Conservation (phyloP, 2,329 filamentous ascomycete genomes). For the Colletotrichum sp. region DNA sequence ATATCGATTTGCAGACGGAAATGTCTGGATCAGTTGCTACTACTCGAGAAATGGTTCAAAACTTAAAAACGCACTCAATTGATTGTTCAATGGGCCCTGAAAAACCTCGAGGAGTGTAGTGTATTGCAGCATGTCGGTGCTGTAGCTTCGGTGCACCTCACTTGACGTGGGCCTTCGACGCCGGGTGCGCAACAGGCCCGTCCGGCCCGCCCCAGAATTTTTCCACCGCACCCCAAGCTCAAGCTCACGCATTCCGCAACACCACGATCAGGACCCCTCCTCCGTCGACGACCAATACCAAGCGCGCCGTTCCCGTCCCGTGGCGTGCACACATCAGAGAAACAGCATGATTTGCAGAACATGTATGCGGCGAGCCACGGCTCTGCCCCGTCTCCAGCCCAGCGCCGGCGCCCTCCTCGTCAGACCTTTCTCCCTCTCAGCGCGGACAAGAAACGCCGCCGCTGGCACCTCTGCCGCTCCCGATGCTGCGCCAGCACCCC, state of each 20-base stretch:
- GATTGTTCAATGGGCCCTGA: background rate
- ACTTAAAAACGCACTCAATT: background rate
- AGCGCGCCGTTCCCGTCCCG: background rate
- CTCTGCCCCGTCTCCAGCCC: conserved; percentile 30
- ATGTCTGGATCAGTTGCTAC: background rate
- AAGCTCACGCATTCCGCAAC: conserved; percentile 16
- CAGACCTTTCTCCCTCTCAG: conserved; percentile 46
- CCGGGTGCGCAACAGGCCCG: conserved; percentile 13
- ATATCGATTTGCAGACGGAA: background rate
- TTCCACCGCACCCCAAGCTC: conserved; percentile 14
- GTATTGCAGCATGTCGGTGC: background rate
- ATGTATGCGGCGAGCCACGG: conserved; percentile 55
- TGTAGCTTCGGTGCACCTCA: background rate
- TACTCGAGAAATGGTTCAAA: background rate
- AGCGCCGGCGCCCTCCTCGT: conserved; percentile 23
- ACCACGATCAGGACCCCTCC: background rate
- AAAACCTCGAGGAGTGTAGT: background rate
- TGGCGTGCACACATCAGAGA: background rate
- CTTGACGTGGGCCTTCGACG: background rate
- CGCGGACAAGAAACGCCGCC: conserved; percentile 20
- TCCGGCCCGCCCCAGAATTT: conserved; percentile 24
- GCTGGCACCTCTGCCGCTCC: conserved; percentile 10
- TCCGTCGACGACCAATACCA: background rate
- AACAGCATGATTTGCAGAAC: conserved; percentile 44
- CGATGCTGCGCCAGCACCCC: conserved; percentile 30